Evolutionary conservation across 1,284 basidiomycete genomes (phyloP).

Genomic region (Bjerkandera adusta): DNA sequence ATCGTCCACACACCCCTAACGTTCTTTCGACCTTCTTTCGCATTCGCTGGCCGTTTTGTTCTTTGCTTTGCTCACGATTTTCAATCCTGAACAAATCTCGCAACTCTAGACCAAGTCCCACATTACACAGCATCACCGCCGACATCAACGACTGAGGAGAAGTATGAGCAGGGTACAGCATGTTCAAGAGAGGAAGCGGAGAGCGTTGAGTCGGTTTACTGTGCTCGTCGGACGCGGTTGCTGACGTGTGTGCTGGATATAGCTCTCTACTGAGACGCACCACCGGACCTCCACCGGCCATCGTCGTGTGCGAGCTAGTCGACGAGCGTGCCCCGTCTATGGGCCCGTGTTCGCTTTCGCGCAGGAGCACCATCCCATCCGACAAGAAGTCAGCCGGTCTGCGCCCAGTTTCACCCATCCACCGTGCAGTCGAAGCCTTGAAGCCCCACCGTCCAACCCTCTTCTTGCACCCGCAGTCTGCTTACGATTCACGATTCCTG

Average conservation of each 20-base stretch:
- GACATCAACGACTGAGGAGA: no score
- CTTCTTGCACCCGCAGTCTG: constrained; percentile 2
- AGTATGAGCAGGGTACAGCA: constrained; percentile 1
- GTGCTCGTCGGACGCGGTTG: background rate
- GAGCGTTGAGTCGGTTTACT: constrained; percentile 4
- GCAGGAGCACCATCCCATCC: background rate
- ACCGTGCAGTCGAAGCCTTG: no score
- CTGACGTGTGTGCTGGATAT: background rate
- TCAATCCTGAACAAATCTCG: background rate
- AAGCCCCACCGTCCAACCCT: background rate
- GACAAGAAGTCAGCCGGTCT: no score
- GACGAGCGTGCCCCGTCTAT: background rate
- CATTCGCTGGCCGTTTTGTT: constrained; percentile 9
- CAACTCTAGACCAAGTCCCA: background rate
- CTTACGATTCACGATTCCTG: background rate
- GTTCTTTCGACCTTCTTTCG: constrained; percentile 2
- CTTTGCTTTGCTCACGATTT: constrained; percentile 1
- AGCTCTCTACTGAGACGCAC: background rate
- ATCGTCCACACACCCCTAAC: constrained; percentile 4
- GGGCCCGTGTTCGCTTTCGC: background rate
- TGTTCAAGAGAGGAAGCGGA: background rate
- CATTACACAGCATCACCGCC: constrained; percentile 1
- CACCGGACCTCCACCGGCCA: background rate
- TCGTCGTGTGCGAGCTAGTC: background rate
- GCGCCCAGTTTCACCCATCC: no score